phyloP scores from a whole-genome alignment of 495 filamentous ascomycete genomes.

The Talaromyces stipitatus region DNA sequence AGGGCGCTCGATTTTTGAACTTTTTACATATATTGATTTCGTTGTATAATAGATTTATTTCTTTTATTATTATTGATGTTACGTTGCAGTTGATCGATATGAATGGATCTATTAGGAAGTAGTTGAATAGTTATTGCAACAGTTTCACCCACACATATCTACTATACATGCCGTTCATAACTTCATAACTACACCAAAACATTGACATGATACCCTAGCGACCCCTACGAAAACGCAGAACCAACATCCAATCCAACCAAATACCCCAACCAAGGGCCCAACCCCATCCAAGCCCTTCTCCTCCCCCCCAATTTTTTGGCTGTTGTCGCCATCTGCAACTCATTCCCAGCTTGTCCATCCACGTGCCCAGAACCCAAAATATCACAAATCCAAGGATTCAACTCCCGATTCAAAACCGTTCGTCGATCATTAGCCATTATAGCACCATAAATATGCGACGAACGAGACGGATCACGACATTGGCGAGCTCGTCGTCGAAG shows the following conservation, averaged over 20 bases:
- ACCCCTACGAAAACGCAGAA: no score
- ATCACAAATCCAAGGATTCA: constrained; percentile 3
- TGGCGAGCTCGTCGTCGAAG: neutral
- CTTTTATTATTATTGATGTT: neutral
- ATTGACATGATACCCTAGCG: no score
- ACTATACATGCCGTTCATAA: no score
- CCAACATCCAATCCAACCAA: constrained; percentile 2
- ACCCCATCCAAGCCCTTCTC: constrained; percentile 4
- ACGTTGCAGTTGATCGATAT: neutral
- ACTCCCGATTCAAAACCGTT: neutral
- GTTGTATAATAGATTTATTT: constrained; percentile 4
- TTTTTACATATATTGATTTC: constrained; percentile 1
- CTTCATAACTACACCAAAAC: no score
- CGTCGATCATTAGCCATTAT: neutral
- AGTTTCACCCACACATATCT: no score
- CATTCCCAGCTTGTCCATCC: neutral
- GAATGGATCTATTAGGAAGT: neutral
- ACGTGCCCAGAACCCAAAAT: neutral
- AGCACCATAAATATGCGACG: neutral
- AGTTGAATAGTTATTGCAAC: neutral
- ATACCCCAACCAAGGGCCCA: constrained; percentile 3
- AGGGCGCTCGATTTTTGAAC: neutral
- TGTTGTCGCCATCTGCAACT: neutral
- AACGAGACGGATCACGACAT: neutral
- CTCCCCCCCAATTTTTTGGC: neutral